These are phyloP conservation scores for Choiromyces venosus DNA, from an alignment of 495 filamentous ascomycete genomes.

Conservation along the genomic window DNA sequence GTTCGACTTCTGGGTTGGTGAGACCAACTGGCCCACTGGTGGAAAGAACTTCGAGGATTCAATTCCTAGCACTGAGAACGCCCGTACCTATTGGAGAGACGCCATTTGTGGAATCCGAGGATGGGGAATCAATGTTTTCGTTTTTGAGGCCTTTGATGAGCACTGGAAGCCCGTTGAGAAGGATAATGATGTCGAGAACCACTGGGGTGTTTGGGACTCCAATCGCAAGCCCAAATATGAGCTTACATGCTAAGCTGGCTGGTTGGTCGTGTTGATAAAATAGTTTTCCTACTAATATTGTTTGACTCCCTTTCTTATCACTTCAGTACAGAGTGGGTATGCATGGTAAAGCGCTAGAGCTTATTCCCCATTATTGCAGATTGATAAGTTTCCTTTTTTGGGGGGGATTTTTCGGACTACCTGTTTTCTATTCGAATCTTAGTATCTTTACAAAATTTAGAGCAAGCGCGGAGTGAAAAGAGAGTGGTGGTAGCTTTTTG, in stretches of 20 bases:
- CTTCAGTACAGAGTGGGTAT: background rate
- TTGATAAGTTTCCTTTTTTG: too few relatives aligned
- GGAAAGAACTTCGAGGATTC: constrained; percentile 63
- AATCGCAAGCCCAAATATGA: constrained; percentile 61
- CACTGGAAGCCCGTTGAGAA: constrained; percentile 65
- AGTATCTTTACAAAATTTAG: too few relatives aligned
- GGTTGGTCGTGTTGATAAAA: background rate
- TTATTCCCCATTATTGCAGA: too few relatives aligned
- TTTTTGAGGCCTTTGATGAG: constrained; percentile 67
- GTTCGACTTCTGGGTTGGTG: constrained; percentile 68
- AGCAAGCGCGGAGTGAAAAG: too few relatives aligned
- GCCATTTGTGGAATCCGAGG: constrained; percentile 66
- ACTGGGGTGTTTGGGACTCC: constrained; percentile 69
- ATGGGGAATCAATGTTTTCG: constrained; percentile 73
- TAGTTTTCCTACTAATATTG: background rate
- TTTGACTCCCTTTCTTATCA: background rate
- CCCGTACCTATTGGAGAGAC: constrained; percentile 58
- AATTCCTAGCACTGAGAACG: constrained; percentile 57
- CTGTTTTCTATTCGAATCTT: too few relatives aligned
- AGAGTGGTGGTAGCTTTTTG: too few relatives aligned
- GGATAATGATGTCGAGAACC: constrained; percentile 70
- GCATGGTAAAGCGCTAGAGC: background rate
- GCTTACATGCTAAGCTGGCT: constrained; percentile 48
- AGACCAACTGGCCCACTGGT: constrained; percentile 58
- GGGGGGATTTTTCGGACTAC: too few relatives aligned